A percentile compares a stretch with the other conserved stretches of the same genome.
phyloP scores from a whole-genome alignment of 257 asterid genomes.

The Vinca minor region DNA sequence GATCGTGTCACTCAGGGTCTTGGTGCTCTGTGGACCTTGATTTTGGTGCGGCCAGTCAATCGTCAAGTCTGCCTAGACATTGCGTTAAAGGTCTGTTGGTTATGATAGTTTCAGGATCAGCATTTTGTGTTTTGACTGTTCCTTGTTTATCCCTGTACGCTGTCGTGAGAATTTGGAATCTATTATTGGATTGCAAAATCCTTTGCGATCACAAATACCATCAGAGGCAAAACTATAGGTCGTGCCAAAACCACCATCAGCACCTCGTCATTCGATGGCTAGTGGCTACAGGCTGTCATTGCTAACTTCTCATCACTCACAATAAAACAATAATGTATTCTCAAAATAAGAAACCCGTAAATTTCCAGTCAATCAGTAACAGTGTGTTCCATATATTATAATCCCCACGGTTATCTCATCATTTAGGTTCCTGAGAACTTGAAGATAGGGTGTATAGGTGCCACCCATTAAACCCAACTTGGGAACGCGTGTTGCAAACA shows the following conservation, averaged over 20 bases:
- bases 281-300: too few relatives aligned
- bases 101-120: constrained; percentile 7
- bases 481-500: too few relatives aligned
- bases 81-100: constrained; percentile 65
- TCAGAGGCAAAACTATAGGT: background rate
- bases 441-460: background rate
- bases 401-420: too few relatives aligned
- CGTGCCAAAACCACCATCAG: background rate
- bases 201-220: background rate
- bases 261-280: background rate
- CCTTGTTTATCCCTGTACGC: background rate
- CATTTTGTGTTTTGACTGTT: constrained; percentile 14
- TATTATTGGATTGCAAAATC: background rate
- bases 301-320: background rate
- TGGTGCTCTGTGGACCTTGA: constrained; percentile 90
- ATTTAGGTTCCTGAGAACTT: too few relatives aligned
- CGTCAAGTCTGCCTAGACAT: constrained; percentile 89
- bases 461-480: too few relatives aligned
- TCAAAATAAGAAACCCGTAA: background rate
- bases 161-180: background rate
- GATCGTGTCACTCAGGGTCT: constrained; percentile 98
- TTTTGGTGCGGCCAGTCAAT: constrained; percentile 67
- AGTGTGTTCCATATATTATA: background rate
- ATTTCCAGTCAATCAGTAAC: background rate
- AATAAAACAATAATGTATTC: too few relatives aligned